Conservation (phyloP, 1,139 yeast genomes). For the Candida sojae region DNA sequence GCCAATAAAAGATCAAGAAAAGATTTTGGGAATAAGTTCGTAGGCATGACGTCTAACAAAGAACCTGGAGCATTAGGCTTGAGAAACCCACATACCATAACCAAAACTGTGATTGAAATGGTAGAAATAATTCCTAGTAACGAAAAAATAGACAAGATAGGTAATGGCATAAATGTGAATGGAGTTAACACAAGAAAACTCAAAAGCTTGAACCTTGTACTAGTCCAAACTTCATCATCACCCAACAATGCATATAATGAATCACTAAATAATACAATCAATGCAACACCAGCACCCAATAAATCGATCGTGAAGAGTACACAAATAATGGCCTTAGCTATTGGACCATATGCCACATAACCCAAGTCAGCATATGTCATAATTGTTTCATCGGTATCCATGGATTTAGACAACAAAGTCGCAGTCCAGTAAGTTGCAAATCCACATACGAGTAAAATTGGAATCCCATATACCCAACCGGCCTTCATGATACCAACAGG, state of each 20-base stretch:
- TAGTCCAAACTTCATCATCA: constrained; percentile 40
- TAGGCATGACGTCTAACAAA: constrained; percentile 41
- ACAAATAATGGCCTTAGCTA: constrained; percentile 44
- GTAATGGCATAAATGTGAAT: constrained; percentile 47
- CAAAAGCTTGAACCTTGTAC: constrained; percentile 35
- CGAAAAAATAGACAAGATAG: constrained; percentile 45
- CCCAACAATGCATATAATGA: constrained; percentile 48
- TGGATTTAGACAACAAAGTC: constrained; percentile 37
- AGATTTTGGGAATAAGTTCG: constrained; percentile 49
- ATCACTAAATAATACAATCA: constrained; percentile 57
- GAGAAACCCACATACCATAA: constrained; percentile 40
- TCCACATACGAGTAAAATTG: constrained; percentile 41
- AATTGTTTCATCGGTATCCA: constrained; percentile 74
- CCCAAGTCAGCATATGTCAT: constrained; percentile 91
- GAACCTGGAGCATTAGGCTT: constrained; percentile 47
- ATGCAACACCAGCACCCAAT: constrained; percentile 57
- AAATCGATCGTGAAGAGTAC: constrained; percentile 48
- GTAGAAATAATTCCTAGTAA: constrained; percentile 48
- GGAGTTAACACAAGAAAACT: constrained; percentile 48
- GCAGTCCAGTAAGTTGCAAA: constrained; percentile 49
- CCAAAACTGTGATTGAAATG: constrained; percentile 42
- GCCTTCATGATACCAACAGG: constrained; percentile 50
- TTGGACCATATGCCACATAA: constrained; percentile 64
- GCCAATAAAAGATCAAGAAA: constrained; percentile 45
- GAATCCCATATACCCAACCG: constrained; percentile 47